Evolutionary conservation across 192 early-diverging fungal species (phyloP).

Genomic region (Neocallimastix lanati): DNA sequence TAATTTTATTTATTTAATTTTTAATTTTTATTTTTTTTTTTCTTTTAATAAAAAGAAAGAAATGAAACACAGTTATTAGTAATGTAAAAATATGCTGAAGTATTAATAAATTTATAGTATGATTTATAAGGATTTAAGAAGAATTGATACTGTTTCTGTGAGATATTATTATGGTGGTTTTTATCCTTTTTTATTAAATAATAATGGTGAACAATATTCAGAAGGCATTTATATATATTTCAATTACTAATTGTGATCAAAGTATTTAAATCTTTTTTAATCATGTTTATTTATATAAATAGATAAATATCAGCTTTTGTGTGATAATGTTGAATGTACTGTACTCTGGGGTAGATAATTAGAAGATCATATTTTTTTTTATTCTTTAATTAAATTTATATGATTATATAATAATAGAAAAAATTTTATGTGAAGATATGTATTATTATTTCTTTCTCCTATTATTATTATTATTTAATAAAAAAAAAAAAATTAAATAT

Average conservation of each 20-base stretch:
- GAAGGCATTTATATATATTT: constrained; percentile 14
- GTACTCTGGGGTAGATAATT: constrained; percentile 88
- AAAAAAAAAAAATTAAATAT: no score
- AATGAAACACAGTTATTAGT: constrained; percentile 53
- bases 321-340: constrained; percentile 54
- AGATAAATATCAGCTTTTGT: constrained; percentile 59
- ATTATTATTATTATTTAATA: no score
- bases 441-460: no score
- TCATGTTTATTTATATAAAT: constrained; percentile 6
- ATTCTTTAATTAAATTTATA: constrained; percentile 1
- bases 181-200: constrained; percentile 64
- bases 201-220: constrained; percentile 59
- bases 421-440: no score
- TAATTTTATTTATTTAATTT: no score
- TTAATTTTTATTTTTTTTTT: no score
- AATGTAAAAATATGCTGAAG: constrained; percentile 48
- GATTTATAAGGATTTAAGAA: constrained; percentile 47
- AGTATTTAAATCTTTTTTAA: not conserved
- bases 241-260: not conserved
- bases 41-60: constrained; percentile 44
- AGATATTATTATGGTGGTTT: constrained; percentile 66
- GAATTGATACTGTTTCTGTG: constrained; percentile 62
- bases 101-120: constrained; percentile 20
- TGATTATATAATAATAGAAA: no score
- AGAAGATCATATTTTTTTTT: constrained; percentile 24